A percentile compares a stretch with the other conserved stretches of the same genome.
Evolutionary conservation across 1,284 basidiomycete genomes (phyloP).

Genomic region (Farysia itapuensis): DNA sequence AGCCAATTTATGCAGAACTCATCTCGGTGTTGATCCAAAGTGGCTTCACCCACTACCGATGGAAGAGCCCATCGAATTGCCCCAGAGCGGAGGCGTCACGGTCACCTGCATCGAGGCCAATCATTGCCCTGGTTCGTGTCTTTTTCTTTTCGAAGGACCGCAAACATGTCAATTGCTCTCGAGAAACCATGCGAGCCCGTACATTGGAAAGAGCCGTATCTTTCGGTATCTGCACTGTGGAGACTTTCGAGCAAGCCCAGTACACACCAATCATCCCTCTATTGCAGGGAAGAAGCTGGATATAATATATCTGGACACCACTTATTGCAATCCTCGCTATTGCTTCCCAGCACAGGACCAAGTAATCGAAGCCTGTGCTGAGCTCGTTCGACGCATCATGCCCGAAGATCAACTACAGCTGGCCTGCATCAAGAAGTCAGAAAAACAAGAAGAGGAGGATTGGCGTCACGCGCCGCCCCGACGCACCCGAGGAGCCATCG

Average conservation of each 20-base stretch:
- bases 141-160: conserved; percentile 89
- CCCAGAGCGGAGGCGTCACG: conserved; percentile 78
- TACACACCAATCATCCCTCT: conserved; percentile 44
- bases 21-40: conserved; percentile 80
- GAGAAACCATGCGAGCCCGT: conserved; percentile 19
- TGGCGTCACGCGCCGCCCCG: conserved; percentile 52
- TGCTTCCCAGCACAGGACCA: conserved; percentile 91
- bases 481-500: conserved; percentile 30
- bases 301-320: conserved; percentile 91
- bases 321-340: conserved; percentile 91
- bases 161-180: conserved; percentile 76
- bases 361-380: conserved; percentile 87
- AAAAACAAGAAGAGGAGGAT: conserved; percentile 47
- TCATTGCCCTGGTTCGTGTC: conserved; percentile 86
- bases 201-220: conserved; percentile 59
- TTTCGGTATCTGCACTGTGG: conserved; percentile 96
- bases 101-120: conserved; percentile 97
- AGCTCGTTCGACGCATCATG: conserved; percentile 66
- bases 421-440: conserved; percentile 2
- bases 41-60: conserved; percentile 86
- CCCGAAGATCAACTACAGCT: conserved; percentile 14
- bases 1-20: conserved; percentile 83
- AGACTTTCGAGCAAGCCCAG: conserved; percentile 65
- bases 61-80: conserved; percentile 73
- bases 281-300: conserved; percentile 66